Percentiles rank a stretch among this genome's conserved stretches.
Evolutionary conservation across 208 protist genomes (phyloP).

Genomic region (Trypanosoma congolense): DNA sequence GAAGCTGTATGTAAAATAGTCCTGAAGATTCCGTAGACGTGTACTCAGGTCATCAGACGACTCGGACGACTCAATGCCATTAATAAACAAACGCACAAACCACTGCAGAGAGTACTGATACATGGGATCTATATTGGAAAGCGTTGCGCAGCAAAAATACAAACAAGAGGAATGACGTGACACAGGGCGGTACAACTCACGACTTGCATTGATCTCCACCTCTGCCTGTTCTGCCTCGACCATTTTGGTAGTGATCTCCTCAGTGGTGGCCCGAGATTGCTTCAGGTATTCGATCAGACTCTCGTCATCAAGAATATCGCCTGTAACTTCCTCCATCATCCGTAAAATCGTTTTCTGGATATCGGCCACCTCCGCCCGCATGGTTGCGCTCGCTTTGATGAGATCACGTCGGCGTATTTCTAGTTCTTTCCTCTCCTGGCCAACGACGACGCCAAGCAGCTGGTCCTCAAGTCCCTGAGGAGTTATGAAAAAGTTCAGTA

Average conservation of each 20-base stretch:
- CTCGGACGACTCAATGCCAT: constrained; percentile 81
- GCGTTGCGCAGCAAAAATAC: constrained; percentile 97
- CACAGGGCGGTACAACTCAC: constrained; percentile 94
- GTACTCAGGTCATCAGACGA: constrained; percentile 76
- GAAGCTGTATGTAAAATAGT: constrained; percentile 95
- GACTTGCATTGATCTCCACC: constrained; percentile 94
- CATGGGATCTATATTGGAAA: constrained; percentile 94
- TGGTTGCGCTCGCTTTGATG: constrained; percentile 94
- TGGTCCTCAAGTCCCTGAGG: constrained; percentile 97
- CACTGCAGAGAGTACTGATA: constrained; percentile 97
- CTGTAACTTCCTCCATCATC: constrained; percentile 93
- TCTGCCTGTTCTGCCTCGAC: constrained; percentile 95
- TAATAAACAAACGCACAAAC: constrained; percentile 95
- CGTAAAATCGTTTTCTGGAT: constrained; percentile 96
- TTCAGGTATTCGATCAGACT: constrained; percentile 94
- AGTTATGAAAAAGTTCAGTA: constrained; percentile 99
- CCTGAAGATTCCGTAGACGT: constrained; percentile 82
- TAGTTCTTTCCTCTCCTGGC: constrained; percentile 95
- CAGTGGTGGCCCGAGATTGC: constrained; percentile 94
- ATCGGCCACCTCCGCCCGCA: constrained; percentile 94
- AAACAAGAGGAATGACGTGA: constrained; percentile 93
- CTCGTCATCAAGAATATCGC: constrained; percentile 97
- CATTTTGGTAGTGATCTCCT: constrained; percentile 91
- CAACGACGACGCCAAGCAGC: constrained; percentile 95
- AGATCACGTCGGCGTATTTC: constrained; percentile 93